Conservation (phyloP, 805 yeast genomes). For the Candida golubevii region DNA sequence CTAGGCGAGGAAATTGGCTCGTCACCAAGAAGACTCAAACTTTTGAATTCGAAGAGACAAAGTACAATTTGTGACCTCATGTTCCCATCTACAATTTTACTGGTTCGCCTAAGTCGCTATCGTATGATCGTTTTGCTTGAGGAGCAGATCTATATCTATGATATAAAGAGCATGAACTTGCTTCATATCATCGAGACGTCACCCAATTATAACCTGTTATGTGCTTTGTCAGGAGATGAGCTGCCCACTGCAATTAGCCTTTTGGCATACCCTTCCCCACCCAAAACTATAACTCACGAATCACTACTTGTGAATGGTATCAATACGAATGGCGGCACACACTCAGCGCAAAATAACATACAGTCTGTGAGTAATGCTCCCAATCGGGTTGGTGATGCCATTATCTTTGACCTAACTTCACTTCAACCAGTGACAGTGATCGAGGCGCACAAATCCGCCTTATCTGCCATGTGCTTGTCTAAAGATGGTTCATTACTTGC, state of each 20-base stretch:
- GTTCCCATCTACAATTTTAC: constrained; percentile 39
- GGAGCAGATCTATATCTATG: constrained; percentile 42
- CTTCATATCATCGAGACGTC: constrained; percentile 44
- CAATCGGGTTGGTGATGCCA: constrained; percentile 61
- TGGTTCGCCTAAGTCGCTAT: constrained; percentile 32
- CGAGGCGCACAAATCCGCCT: constrained; percentile 78
- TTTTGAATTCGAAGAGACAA: constrained; percentile 74
- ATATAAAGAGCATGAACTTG: constrained; percentile 36
- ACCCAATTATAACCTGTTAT: constrained; percentile 47
- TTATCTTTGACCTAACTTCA: constrained; percentile 72
- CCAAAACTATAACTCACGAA: constrained; percentile 47
- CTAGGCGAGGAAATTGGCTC: constrained; percentile 65
- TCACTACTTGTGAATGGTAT: constrained; percentile 38
- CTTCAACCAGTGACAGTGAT: constrained; percentile 75
- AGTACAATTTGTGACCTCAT: constrained; percentile 41
- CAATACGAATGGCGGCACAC: constrained; percentile 38
- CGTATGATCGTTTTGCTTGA: constrained; percentile 38
- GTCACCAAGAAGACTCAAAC: constrained; percentile 77
- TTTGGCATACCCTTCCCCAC: constrained; percentile 76
- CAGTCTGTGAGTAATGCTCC: constrained; percentile 39
- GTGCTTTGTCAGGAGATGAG: constrained; percentile 50
- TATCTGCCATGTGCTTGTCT: constrained; percentile 66
- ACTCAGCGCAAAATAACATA: constrained; percentile 36
- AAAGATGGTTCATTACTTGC: constrained; percentile 78
- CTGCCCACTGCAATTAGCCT: constrained; percentile 40